Evolutionary conservation across 495 filamentous ascomycete genomes (phyloP).

Genomic region (Amorphotheca resinae): DNA sequence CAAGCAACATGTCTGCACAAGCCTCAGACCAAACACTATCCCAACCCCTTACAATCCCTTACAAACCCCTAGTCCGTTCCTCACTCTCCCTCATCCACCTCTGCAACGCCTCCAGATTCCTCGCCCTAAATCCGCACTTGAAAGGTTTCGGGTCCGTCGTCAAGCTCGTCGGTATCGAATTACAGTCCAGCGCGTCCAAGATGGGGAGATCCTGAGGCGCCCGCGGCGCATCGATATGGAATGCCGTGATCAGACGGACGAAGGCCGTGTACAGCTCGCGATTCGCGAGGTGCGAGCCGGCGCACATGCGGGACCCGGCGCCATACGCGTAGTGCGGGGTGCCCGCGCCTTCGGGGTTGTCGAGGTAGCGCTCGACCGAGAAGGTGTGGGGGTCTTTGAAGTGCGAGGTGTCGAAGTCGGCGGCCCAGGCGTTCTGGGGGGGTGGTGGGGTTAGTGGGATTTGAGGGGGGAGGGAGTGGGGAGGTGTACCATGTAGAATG

Average conservation of each 20-base stretch:
- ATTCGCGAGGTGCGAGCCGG: constrained; percentile 57
- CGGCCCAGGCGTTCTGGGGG: constrained; percentile 47
- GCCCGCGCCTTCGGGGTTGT: constrained; percentile 38
- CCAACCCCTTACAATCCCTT: too few relatives aligned
- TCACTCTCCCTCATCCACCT: constrained; percentile 44
- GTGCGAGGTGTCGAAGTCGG: constrained; percentile 54
- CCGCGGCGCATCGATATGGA: constrained; percentile 28
- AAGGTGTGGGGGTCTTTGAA: constrained; percentile 49
- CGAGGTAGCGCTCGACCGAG: constrained; percentile 53
- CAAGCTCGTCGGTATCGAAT: constrained; percentile 48
- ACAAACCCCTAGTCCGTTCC: constrained; percentile 17
- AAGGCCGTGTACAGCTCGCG: constrained; percentile 57
- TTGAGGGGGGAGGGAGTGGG: background rate
- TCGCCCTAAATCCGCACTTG: constrained; percentile 40
- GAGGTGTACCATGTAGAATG: constrained; percentile 48
- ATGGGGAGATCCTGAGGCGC: constrained; percentile 35
- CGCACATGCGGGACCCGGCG: constrained; percentile 59
- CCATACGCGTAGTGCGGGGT: constrained; percentile 63
- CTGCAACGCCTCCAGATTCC: constrained; percentile 32
- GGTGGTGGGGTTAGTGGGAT: background rate
- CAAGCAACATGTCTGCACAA: too few relatives aligned
- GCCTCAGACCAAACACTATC: too few relatives aligned
- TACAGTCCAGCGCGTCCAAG: constrained; percentile 49
- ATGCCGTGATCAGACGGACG: constrained; percentile 53
- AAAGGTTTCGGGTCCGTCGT: constrained; percentile 63